Conservation (phyloP, 2,329 filamentous ascomycete species). For the Knufia fluminis region DNA sequence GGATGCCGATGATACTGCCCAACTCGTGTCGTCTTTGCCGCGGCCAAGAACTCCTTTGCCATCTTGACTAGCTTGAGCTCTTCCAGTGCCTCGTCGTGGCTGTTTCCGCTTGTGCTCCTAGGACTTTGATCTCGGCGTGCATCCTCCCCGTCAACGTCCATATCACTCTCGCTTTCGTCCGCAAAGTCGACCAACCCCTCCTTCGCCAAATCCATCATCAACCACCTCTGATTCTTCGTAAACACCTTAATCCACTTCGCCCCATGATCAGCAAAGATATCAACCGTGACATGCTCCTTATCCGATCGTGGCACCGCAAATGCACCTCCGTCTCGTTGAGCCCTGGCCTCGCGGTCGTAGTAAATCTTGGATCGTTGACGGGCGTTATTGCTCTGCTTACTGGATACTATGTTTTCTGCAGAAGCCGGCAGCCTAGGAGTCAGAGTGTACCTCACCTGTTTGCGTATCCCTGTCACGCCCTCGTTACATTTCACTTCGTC, state of each 20-base stretch:
- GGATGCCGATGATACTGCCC: constrained; percentile 48
- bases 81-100: constrained; percentile 36
- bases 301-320: neutral
- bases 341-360: too few relatives aligned
- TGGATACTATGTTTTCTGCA: constrained; percentile 20
- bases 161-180: constrained; percentile 36
- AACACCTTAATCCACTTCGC: constrained; percentile 61
- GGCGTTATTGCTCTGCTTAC: neutral
- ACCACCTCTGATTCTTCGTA: constrained; percentile 52
- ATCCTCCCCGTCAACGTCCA: constrained; percentile 24
- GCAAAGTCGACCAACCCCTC: constrained; percentile 48
- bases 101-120: constrained; percentile 24
- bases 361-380: too few relatives aligned
- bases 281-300: constrained; percentile 48
- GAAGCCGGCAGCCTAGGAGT: neutral
- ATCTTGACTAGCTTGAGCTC: constrained; percentile 52
- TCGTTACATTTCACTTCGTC: neutral
- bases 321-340: too few relatives aligned
- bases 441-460: neutral
- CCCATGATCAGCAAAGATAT: constrained; percentile 56
- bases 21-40: constrained; percentile 46
- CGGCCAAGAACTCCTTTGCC: constrained; percentile 49
- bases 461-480: neutral
- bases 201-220: constrained; percentile 61
- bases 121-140: too few relatives aligned